phyloP scores from a whole-genome alignment of 805 yeast species.

The Yarrowia hollandica region DNA sequence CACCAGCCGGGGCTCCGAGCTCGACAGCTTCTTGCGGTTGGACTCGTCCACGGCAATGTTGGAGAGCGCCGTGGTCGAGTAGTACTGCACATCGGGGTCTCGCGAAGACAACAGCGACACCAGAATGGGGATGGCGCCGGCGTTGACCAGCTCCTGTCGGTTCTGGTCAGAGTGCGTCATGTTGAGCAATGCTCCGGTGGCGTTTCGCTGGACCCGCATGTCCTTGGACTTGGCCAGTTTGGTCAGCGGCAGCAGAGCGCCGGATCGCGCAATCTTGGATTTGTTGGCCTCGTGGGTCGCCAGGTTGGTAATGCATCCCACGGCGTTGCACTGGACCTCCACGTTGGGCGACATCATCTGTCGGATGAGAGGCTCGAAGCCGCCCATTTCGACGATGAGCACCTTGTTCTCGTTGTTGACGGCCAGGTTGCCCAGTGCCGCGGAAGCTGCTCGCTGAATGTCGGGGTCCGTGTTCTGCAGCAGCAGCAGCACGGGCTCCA shows the following conservation, averaged over 20 bases:
- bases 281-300: conserved; percentile 98
- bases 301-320: conserved; percentile 95
- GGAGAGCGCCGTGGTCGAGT: conserved; percentile 95
- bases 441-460: conserved; percentile 98
- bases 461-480: conserved; percentile 87
- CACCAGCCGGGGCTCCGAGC: conserved; percentile 90
- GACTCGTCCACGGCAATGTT: conserved; percentile 96
- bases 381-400: conserved; percentile 96
- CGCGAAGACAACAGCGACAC: conserved; percentile 80
- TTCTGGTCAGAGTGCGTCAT: conserved; percentile 98
- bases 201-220: conserved; percentile 95
- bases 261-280: conserved; percentile 91
- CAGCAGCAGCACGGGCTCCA: conserved; percentile 88
- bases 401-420: conserved; percentile 93
- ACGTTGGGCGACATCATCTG: conserved; percentile 97
- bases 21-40: conserved; percentile 82
- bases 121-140: conserved; percentile 96
- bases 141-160: conserved; percentile 92
- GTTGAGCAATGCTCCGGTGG: conserved; percentile 95
- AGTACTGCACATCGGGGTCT: conserved; percentile 97
- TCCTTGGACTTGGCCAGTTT: conserved; percentile 92
- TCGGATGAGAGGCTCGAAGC: conserved; percentile 90
- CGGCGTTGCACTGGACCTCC: conserved; percentile 98
- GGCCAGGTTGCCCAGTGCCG: conserved; percentile 97
- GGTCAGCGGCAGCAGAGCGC: conserved; percentile 92